A percentile compares a stretch with the other conserved stretches of the same genome.
Evolutionary conservation across 2,329 filamentous ascomycete genomes (phyloP).

Genomic region (Xylariales sp.): DNA sequence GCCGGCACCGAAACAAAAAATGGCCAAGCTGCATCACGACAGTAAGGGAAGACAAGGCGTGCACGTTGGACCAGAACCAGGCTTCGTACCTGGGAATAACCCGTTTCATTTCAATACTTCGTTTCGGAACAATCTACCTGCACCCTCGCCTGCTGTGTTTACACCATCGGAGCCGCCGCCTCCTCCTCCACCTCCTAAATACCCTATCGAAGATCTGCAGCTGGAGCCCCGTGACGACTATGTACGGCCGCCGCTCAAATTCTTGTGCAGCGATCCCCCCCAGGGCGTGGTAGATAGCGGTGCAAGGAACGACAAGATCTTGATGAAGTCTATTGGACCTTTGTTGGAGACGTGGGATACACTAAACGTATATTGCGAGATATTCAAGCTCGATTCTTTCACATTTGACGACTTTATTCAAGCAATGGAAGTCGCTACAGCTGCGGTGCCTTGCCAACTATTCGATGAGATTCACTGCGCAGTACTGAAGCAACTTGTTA

Average conservation of each 20-base stretch:
- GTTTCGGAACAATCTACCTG: constrained; percentile 37
- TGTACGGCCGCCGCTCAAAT: constrained; percentile 72
- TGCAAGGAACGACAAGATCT: constrained; percentile 55
- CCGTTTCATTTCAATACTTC: constrained; percentile 42
- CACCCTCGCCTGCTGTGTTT: constrained; percentile 38
- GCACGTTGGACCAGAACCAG: constrained; percentile 30
- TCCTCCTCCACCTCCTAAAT: constrained; percentile 76
- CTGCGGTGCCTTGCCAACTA: constrained; percentile 73
- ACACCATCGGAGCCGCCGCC: constrained; percentile 50
- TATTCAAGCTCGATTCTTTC: constrained; percentile 92
- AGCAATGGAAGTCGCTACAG: constrained; percentile 72
- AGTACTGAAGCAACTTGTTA: constrained; percentile 80
- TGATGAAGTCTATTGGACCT: constrained; percentile 80
- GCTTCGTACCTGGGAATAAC: constrained; percentile 37
- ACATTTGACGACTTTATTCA: constrained; percentile 96
- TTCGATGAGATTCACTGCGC: constrained; percentile 90
- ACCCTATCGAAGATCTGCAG: constrained; percentile 92
- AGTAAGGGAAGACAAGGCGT: constrained; percentile 32
- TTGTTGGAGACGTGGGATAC: constrained; percentile 94
- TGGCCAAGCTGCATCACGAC: constrained; percentile 45
- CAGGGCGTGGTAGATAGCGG: constrained; percentile 41
- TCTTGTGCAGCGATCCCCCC: constrained; percentile 64
- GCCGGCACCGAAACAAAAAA: constrained; percentile 67
- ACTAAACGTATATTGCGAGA: constrained; percentile 94
- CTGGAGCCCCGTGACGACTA: constrained; percentile 63